Evolutionary conservation across 2,329 filamentous ascomycete genomes (phyloP).

Genomic region (Daldinia eschscholtzii): DNA sequence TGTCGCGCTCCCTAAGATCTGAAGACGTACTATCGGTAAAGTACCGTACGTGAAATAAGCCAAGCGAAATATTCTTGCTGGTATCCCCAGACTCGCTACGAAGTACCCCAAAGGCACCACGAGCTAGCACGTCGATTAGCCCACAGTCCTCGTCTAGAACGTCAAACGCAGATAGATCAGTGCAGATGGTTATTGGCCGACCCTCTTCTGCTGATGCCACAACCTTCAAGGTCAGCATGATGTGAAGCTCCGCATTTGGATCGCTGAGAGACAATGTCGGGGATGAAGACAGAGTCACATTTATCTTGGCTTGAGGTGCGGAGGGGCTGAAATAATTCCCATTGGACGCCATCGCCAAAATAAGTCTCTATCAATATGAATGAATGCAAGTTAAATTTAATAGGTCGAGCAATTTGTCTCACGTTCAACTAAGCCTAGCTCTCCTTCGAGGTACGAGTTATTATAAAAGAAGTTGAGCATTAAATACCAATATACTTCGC

Average conservation of each 20-base stretch:
- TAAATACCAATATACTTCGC: not conserved
- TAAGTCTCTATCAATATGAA: not conserved
- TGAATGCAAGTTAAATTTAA: not conserved
- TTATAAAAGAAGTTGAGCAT: not conserved
- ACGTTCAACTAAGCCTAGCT: not conserved
- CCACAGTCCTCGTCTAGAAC: constrained; percentile 8
- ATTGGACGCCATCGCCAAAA: not conserved
- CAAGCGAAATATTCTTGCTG: constrained; percentile 4
- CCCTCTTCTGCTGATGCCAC: constrained; percentile 8
- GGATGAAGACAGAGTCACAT: not conserved
- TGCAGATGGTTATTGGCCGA: constrained; percentile 23
- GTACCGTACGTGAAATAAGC: not conserved
- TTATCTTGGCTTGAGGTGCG: constrained; percentile 6
- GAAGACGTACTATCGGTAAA: constrained; percentile 19
- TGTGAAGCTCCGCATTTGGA: constrained; percentile 14
- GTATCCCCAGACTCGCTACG: not conserved
- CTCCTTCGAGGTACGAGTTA: not conserved
- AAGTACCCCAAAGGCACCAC: constrained; percentile 21
- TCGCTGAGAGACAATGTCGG: constrained; percentile 30
- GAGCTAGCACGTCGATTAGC: constrained; percentile 23
- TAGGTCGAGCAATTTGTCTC: not conserved
- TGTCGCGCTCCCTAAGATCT: constrained; percentile 32
- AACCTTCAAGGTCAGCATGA: constrained; percentile 21
- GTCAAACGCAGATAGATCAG: constrained; percentile 19
- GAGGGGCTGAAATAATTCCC: not conserved